phyloP scores from a whole-genome alignment of 345 rosid genomes.

The Raphanus raphanistrum region DNA sequence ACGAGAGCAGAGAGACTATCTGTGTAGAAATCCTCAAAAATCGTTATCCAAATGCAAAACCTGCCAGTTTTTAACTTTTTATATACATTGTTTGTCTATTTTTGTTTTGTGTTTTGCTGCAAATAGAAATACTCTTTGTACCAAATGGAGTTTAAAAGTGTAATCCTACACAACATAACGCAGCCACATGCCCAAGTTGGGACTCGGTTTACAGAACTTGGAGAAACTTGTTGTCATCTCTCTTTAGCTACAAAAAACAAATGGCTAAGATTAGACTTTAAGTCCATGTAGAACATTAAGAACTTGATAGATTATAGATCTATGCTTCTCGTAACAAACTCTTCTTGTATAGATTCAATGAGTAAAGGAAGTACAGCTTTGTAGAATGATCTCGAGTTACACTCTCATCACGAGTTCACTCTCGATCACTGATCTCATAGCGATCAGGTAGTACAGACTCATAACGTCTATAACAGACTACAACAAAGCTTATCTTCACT shows the following conservation, averaged over 20 bases:
- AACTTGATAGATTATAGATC: too few species aligned
- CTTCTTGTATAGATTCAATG: too few species aligned
- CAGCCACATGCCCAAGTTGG: constrained; percentile 3
- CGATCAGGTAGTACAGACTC: too few species aligned
- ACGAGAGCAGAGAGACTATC: not conserved
- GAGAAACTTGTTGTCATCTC: constrained; percentile 1
- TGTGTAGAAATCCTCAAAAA: not conserved
- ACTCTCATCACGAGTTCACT: too few species aligned
- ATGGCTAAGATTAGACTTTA: not conserved
- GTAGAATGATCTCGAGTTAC: too few species aligned
- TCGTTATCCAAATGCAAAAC: not conserved
- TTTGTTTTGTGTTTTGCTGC: not conserved
- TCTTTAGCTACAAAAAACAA: not conserved
- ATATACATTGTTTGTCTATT: not conserved
- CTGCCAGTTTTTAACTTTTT: not conserved
- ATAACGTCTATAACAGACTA: too few species aligned
- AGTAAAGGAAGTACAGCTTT: too few species aligned
- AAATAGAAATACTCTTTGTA: not conserved
- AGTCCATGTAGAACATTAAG: not conserved
- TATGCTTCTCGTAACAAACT: too few species aligned
- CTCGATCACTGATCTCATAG: too few species aligned
- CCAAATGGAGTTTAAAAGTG: not conserved
- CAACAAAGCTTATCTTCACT: too few species aligned
- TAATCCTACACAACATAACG: constrained; percentile 4
- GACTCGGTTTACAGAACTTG: constrained; percentile 3